These are phyloP conservation scores for Conticribra weissflogii DNA, from an alignment of 108 stramenopile genomes.

Conservation along the genomic window DNA sequence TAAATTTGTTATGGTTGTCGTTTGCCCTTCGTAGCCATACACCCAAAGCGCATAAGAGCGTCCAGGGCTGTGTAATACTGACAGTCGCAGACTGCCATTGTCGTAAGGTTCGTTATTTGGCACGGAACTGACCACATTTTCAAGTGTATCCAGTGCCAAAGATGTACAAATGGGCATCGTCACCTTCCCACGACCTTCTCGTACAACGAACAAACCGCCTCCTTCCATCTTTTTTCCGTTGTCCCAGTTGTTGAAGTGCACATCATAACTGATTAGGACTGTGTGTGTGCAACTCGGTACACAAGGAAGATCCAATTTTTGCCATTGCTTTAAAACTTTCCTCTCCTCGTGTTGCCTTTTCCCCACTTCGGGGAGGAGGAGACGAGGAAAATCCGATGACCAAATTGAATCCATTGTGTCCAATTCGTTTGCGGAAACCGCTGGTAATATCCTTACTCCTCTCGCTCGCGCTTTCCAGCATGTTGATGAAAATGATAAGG, in stretches of 20 bases:
- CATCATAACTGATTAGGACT: conserved; percentile 38
- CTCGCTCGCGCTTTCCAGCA: conserved; percentile 23
- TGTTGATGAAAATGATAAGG: conserved; percentile 34
- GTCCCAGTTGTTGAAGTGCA: conserved; percentile 11
- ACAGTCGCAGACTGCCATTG: conserved; percentile 16
- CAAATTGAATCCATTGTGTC: conserved; percentile 5
- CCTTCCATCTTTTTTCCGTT: conserved; percentile 7
- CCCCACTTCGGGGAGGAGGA: neutral
- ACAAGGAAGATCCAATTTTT: conserved; percentile 33
- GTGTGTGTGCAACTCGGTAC: conserved; percentile 43
- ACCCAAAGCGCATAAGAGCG: conserved; percentile 35
- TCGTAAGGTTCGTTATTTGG: conserved; percentile 4
- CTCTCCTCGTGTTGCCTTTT: neutral
- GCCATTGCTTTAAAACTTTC: conserved; percentile 32
- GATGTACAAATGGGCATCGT: neutral
- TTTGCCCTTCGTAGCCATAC: conserved; percentile 19
- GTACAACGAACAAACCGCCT: conserved; percentile 39
- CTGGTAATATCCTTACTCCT: conserved; percentile 38
- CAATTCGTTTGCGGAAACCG: neutral
- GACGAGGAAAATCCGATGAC: conserved; percentile 15
- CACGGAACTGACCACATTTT: conserved; percentile 20
- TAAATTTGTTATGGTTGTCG: conserved; percentile 39
- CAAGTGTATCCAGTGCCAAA: neutral
- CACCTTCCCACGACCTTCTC: conserved; percentile 23
- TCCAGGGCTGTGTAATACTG: conserved; percentile 34